These are phyloP conservation scores for Vigna mungo DNA, from an alignment of 306 rosid species.

Conservation along the genomic window DNA sequence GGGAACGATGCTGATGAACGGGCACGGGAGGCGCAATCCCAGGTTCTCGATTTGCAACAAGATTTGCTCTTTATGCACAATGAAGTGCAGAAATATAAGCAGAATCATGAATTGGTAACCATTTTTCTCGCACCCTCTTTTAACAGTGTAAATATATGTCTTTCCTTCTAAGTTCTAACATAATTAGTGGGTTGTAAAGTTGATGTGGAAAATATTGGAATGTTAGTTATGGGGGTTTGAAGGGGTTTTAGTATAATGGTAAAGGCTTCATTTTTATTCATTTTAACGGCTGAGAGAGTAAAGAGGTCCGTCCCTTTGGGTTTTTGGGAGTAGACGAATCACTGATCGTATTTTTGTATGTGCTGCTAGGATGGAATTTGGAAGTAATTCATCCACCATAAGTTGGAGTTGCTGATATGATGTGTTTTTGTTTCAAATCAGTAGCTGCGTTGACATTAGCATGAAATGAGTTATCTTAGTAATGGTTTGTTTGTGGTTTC, in stretches of 20 bases:
- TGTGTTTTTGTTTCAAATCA: constrained; percentile 25
- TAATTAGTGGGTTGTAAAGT: background rate
- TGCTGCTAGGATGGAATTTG: constrained; percentile 8
- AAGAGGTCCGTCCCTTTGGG: background rate
- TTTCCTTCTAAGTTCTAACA: background rate
- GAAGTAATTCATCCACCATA: constrained; percentile 12
- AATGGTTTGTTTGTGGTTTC: constrained; percentile 6
- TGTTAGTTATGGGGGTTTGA: background rate
- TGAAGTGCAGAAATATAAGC: constrained; percentile 52
- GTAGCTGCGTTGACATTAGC: constrained; percentile 21
- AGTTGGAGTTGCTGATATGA: constrained; percentile 2
- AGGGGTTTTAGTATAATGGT: background rate
- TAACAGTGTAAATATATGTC: background rate
- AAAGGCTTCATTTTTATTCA: background rate
- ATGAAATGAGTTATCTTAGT: constrained; percentile 10
- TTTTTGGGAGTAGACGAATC: background rate
- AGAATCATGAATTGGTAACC: constrained; percentile 50
- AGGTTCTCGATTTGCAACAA: constrained; percentile 68
- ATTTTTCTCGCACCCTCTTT: background rate
- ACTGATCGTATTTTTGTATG: background rate
- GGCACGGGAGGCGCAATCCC: constrained; percentile 77
- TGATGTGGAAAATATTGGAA: constrained; percentile 7
- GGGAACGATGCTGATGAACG: constrained; percentile 94
- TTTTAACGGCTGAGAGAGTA: background rate
- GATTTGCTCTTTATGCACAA: constrained; percentile 58